These are phyloP conservation scores for Globisporangium irregulare DNA, from an alignment of 352 stramenopile genomes.

Conservation along the genomic window DNA sequence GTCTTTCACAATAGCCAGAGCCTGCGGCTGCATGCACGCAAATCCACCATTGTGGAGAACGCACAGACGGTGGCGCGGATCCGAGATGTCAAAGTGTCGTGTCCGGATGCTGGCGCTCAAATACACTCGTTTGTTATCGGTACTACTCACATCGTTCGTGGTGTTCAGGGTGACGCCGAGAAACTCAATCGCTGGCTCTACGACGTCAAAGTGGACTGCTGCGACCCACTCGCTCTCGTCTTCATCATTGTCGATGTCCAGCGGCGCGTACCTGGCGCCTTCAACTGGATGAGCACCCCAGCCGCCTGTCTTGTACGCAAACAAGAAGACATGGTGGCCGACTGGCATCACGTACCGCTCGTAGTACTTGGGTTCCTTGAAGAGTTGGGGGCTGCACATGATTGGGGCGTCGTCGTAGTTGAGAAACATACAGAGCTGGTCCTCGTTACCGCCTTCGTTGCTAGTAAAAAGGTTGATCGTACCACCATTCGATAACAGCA, in stretches of 20 bases:
- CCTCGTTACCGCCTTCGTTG: constrained; percentile 3
- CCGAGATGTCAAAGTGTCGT: constrained; percentile 37
- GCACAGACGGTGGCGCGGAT: constrained; percentile 38
- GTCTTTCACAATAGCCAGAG: constrained; percentile 26
- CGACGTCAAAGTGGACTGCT: constrained; percentile 37
- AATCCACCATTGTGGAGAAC: constrained; percentile 42
- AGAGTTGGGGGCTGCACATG: constrained; percentile 26
- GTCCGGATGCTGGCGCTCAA: constrained; percentile 34
- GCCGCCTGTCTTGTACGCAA: constrained; percentile 17
- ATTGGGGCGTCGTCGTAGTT: constrained; percentile 22
- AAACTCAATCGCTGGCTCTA: constrained; percentile 32
- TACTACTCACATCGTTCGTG: neutral
- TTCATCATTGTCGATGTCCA: neutral
- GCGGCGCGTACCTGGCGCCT: neutral
- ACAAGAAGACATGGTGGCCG: constrained; percentile 44
- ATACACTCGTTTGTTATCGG: constrained; percentile 7
- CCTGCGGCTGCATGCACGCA: constrained; percentile 32
- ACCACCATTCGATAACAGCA: constrained; percentile 14
- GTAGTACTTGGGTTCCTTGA: constrained; percentile 39
- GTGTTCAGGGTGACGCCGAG: constrained; percentile 18
- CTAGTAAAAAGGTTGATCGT: neutral
- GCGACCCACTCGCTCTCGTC: constrained; percentile 26
- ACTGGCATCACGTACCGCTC: constrained; percentile 11
- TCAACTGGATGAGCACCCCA: neutral
- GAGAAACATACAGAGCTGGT: constrained; percentile 41